These are phyloP conservation scores for Colletotrichum karsti DNA, from an alignment of 2,329 filamentous ascomycete species.

Conservation along the genomic window DNA sequence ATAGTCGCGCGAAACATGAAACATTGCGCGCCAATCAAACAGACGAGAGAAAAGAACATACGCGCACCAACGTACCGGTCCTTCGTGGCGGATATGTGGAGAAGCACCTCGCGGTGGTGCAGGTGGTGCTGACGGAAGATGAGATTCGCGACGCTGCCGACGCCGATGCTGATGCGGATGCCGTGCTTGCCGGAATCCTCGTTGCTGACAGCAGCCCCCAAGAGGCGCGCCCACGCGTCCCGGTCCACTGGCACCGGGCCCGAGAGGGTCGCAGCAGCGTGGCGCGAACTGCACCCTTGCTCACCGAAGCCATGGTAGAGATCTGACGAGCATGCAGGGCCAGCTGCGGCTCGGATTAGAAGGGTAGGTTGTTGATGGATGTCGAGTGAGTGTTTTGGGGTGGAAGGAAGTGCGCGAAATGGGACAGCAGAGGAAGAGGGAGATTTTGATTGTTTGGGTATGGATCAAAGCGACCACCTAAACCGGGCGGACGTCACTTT, in stretches of 20 bases:
- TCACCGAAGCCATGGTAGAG: slow-evolving; percentile 18
- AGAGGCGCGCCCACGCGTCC: slow-evolving; percentile 19
- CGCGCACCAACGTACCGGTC: slow-evolving; percentile 23
- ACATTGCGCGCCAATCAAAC: not conserved
- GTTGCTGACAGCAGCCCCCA: slow-evolving; percentile 13
- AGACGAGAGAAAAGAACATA: not conserved
- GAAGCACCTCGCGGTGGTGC: slow-evolving; percentile 1
- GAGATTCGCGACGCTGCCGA: not conserved
- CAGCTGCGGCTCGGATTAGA: slow-evolving; percentile 18
- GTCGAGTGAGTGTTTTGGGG: not conserved
- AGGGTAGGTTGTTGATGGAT: not conserved
- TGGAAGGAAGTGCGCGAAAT: not conserved
- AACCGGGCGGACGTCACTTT: not conserved
- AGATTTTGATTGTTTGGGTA: slow-evolving; percentile 24
- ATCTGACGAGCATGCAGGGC: slow-evolving; percentile 25
- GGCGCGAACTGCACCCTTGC: slow-evolving; percentile 23
- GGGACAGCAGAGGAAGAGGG: not conserved
- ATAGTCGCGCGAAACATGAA: not conserved
- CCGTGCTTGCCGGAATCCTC: slow-evolving; percentile 2
- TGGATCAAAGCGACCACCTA: not conserved
- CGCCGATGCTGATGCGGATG: not conserved
- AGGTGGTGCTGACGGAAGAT: not conserved
- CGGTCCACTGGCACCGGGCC: slow-evolving; percentile 27
- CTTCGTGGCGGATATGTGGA: slow-evolving; percentile 25
- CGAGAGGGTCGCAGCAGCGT: slow-evolving; percentile 13